Evolutionary conservation across 352 stramenopile genomes (phyloP), one percentile per base, ranked within the genome.

Genomic region (Pythium phragmiticola): DNA sequence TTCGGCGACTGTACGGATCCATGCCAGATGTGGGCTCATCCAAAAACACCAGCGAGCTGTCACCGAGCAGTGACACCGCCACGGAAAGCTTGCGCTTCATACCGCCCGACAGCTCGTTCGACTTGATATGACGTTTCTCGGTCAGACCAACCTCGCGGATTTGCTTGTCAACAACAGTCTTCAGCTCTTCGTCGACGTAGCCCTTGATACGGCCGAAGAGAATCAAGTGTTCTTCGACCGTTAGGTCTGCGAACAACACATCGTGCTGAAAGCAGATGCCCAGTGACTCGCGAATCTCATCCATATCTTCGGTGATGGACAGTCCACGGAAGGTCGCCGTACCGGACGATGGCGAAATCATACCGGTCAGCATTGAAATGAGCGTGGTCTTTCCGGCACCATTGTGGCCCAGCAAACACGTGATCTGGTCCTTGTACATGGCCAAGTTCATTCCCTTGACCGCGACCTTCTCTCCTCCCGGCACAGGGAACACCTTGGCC

Each of bases 241-340:
- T 99, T 21, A 99, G 76, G 48, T 96, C 73, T 6, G 87, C 85
- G 67, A 98, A 99, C 0, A 99, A 63, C 26, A 98, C 96, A 69
- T 98, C 96, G 72, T 99, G 92, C 60, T 99, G 97, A n/a, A 97
- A 88, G 67, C 97, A 99, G 59, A 99, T 92, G 8, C 96, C 97
- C 28, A 99, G 82, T 43, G 94, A 88, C 60, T 92, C 58, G 1
- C 97, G 91, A 26, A 99, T 92, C 19, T 69, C 39, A n/a, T 72
- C 51, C 82, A 99, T 92, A 61, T 98, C 76, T 7, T 73, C 70
- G 3, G 66, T 48, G 33, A 92, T 68, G 4, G 80, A 88, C 49
- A 77, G 42, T 0, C 87, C 85, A 21, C 76, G 53, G 9, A 94
- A 70, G 48, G 69, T 68, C 9, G 83, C 84, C 51, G 88, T 77